phyloP scores from a whole-genome alignment of 139 green algal species.

The Closterium sp. region DNA sequence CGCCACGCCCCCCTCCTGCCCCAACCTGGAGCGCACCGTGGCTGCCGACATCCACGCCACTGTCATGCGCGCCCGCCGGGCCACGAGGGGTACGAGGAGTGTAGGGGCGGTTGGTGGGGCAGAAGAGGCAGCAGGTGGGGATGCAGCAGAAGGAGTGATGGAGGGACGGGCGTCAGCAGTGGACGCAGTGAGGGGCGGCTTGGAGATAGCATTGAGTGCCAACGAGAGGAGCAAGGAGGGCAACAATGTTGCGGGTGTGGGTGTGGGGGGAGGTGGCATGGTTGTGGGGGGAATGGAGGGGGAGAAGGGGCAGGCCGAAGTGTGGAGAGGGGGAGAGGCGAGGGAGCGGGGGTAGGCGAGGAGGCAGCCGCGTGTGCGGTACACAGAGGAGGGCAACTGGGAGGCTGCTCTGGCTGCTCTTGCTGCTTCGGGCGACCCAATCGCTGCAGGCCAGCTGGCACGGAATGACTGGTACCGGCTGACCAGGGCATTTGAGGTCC shows the following conservation, averaged over 20 bases:
- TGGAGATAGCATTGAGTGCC: not conserved
- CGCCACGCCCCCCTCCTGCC: conserved; percentile 57
- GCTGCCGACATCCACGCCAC: not conserved
- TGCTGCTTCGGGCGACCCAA: conserved; percentile 64
- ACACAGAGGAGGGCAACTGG: conserved; percentile 55
- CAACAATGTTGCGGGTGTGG: not conserved
- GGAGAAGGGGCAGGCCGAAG: not conserved
- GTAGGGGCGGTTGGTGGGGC: too few relatives aligned
- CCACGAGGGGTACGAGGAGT: not conserved
- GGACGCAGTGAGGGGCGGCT: not conserved
- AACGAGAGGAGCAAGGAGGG: not conserved
- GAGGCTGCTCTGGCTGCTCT: conserved; percentile 59
- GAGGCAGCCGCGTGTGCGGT: not conserved
- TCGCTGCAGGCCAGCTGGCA: conserved; percentile 14
- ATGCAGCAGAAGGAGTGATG: conserved; percentile 50
- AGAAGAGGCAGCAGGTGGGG: not conserved
- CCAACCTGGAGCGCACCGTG: conserved; percentile 35
- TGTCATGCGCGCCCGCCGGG: not conserved
- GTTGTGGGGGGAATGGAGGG: too few relatives aligned
- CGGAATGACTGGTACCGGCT: conserved; percentile 71
- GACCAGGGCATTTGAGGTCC: conserved; percentile 61
- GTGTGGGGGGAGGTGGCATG: too few relatives aligned
- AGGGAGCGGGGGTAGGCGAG: not conserved
- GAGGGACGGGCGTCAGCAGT: too few relatives aligned
- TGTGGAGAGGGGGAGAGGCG: not conserved